Conservation (phyloP, 768 basidiomycete species). For the Flagelloscypha sp. region DNA sequence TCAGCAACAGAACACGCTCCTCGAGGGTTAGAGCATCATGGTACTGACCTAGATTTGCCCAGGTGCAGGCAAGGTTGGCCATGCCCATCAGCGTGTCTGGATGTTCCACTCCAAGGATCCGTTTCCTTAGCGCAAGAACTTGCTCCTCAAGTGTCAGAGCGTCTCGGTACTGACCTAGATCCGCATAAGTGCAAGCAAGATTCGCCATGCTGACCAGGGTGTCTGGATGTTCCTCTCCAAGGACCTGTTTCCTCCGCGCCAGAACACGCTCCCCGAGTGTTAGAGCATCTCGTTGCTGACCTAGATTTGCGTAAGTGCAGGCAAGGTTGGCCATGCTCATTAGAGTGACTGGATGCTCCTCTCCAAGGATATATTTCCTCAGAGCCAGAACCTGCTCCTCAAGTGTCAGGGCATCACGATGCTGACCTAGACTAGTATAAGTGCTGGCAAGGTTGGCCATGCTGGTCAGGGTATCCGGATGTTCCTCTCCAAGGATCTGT, state of each 20-base stretch:
- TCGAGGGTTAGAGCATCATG: too few relatives aligned
- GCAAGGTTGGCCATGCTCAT: conserved; percentile 6
- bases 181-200: conserved; percentile 6
- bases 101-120: conserved; percentile 5
- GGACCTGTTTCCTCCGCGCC: neutral
- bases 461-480: conserved; percentile 5
- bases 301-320: conserved; percentile 4
- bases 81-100: conserved; percentile 5
- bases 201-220: conserved; percentile 7
- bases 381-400: conserved; percentile 1
- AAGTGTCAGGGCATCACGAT: conserved; percentile 1
- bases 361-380: conserved; percentile 2
- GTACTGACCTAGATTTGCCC: too few relatives aligned
- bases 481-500: conserved; percentile 5
- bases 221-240: conserved; percentile 5
- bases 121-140: neutral
- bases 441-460: conserved; percentile 8
- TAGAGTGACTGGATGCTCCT: conserved; percentile 6
- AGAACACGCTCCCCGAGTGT: conserved; percentile 1
- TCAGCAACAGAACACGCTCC: too few relatives aligned
- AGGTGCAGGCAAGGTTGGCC: conserved; percentile 9
- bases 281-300: conserved; percentile 3
- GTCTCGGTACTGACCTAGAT: conserved; percentile 2
- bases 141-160: conserved; percentile 2
- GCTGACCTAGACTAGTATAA: conserved; percentile 5